Conservation (phyloP, 306 rosid species). For the Pyrus bretschneideri region DNA sequence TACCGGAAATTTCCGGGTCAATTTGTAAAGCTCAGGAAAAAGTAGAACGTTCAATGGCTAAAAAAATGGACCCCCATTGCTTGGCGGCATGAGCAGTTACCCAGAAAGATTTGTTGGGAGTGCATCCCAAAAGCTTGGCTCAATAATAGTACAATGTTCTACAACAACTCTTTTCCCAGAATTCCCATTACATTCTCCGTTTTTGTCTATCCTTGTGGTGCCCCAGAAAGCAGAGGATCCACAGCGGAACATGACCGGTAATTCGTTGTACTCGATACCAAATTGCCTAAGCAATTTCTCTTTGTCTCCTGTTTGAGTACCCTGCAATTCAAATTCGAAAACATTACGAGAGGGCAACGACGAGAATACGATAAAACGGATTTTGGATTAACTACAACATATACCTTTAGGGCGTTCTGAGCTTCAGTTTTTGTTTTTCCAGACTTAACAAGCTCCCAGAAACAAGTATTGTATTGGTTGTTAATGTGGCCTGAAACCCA, state of each 20-base stretch:
- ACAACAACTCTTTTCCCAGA: conserved; percentile 30
- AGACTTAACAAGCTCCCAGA: conserved; percentile 73
- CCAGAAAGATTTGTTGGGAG: conserved; percentile 47
- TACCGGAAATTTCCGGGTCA: too few species aligned
- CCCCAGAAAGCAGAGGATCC: conserved; percentile 72
- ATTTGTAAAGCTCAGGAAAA: neutral
- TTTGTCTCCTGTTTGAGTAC: conserved; percentile 64
- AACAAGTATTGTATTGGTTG: conserved; percentile 86
- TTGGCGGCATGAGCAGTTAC: neutral
- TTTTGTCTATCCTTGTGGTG: conserved; percentile 14
- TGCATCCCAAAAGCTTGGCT: conserved; percentile 49
- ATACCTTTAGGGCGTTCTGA: conserved; percentile 47
- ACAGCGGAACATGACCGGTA: conserved; percentile 59
- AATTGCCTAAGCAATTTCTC: conserved; percentile 48
- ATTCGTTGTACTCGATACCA: conserved; percentile 48
- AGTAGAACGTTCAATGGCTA: neutral
- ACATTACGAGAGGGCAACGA: neutral
- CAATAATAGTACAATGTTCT: conserved; percentile 53
- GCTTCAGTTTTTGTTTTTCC: conserved; percentile 75
- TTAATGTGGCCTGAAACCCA: conserved; percentile 60
- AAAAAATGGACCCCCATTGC: neutral
- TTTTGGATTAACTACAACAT: neutral
- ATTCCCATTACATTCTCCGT: conserved; percentile 15
- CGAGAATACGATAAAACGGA: neutral
- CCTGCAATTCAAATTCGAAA: conserved; percentile 18